A percentile compares a stretch with the other conserved stretches of the same genome.
Evolutionary conservation across 176 grass and related monocot species (phyloP).

Genomic region (Oropetium thomaeum): DNA sequence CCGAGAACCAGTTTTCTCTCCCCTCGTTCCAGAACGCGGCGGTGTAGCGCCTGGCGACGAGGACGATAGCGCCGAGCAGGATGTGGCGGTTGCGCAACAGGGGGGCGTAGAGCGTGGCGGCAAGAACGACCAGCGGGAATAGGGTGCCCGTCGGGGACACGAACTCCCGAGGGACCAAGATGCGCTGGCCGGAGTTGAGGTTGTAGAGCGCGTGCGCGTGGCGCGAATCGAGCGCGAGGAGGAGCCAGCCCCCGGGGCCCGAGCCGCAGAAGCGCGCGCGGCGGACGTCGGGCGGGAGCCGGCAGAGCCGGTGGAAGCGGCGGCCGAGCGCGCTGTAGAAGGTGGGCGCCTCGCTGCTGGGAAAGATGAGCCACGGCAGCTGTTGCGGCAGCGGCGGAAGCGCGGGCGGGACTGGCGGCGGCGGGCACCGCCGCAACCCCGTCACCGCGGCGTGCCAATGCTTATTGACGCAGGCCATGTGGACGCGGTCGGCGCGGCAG

Average conservation of each 20-base stretch:
- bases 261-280: slow-evolving; percentile 36
- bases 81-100: neutral
- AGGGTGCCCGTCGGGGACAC: rapidly evolving
- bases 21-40: slow-evolving; percentile 27
- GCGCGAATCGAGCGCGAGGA: slow-evolving; percentile 21
- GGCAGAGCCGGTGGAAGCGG: neutral
- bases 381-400: slow-evolving; percentile 10
- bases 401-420: too few relatives aligned
- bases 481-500: slow-evolving; percentile 29
- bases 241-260: slow-evolving; percentile 28
- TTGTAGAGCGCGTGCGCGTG: slow-evolving; percentile 36
- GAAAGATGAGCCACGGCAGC: slow-evolving; percentile 48
- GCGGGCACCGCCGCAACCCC: neutral
- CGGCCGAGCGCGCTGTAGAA: slow-evolving; percentile 30
- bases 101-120: slow-evolving; percentile 28
- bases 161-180: slow-evolving; percentile 6
- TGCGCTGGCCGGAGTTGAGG: slow-evolving; percentile 5
- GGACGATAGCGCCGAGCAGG: slow-evolving; percentile 36
- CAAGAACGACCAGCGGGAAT: slow-evolving; percentile 16
- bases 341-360: slow-evolving; percentile 25
- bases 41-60: neutral
- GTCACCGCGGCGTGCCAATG: slow-evolving; percentile 10
- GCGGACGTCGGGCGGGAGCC: slow-evolving; percentile 33
- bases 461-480: slow-evolving; percentile 28
- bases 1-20: slow-evolving; percentile 1